Evolutionary conservation across 148 eudicot species (phyloP).

Genomic region (Euryodendron excelsum): DNA sequence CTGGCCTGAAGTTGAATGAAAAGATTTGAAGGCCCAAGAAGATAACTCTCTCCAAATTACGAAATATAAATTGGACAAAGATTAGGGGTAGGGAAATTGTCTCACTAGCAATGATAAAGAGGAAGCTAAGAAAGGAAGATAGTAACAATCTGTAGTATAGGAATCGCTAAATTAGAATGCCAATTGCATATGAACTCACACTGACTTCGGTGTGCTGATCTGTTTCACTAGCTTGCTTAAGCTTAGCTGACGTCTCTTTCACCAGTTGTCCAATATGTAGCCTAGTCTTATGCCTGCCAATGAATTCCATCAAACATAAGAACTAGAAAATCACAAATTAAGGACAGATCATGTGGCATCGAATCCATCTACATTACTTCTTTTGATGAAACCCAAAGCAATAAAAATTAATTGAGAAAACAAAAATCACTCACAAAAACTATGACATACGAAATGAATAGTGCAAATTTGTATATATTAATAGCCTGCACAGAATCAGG

Average conservation of each 20-base stretch:
- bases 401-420: neutral
- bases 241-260: conserved; percentile 50
- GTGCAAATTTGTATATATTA: neutral
- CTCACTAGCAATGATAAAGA: neutral
- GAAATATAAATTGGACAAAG: neutral
- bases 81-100: neutral
- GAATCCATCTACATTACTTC: neutral
- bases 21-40: conserved; percentile 4
- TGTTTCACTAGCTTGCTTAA: conserved; percentile 47
- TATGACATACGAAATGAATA: neutral
- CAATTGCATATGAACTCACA: conserved; percentile 33
- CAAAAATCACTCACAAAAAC: neutral
- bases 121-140: neutral
- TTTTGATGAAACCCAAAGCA: neutral
- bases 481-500: neutral
- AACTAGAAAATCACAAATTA: neutral
- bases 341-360: neutral
- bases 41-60: neutral
- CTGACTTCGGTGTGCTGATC: conserved; percentile 35
- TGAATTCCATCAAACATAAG: neutral
- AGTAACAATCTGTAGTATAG: neutral
- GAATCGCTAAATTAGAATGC: neutral
- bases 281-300: conserved; percentile 41
- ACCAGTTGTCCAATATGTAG: conserved; percentile 45
- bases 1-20: conserved; percentile 35